Conservation (phyloP, 257 asterid genomes). For the Fraxinus anomala region DNA sequence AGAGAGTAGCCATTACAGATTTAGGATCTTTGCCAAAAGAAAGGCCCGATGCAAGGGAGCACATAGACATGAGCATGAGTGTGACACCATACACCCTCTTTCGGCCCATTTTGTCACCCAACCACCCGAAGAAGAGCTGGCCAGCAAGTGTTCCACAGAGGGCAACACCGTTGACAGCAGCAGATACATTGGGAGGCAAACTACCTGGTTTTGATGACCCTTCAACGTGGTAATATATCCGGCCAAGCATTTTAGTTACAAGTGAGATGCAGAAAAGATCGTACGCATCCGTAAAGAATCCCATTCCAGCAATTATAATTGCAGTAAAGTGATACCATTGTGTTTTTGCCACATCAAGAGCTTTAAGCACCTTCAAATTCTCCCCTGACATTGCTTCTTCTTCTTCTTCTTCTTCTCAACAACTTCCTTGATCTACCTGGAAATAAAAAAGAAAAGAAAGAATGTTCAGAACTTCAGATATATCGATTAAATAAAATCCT, state of each 20-base stretch:
- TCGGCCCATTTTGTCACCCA: conserved; percentile 35
- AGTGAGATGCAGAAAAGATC: conserved; percentile 38
- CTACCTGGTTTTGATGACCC: conserved; percentile 34
- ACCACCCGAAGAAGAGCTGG: conserved; percentile 42
- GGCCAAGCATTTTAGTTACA: conserved; percentile 36
- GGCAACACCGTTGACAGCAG: conserved; percentile 38
- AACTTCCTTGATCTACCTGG: no score
- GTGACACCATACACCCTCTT: conserved; percentile 35
- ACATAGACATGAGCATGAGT: conserved; percentile 29
- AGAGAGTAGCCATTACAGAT: conserved; percentile 33
- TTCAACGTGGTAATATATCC: conserved; percentile 30
- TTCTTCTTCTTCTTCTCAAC: neutral
- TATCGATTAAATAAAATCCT: no score
- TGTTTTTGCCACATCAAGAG: conserved; percentile 31
- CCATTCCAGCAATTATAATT: conserved; percentile 34
- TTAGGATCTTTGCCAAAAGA: conserved; percentile 31
- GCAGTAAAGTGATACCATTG: conserved; percentile 34
- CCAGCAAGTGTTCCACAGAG: conserved; percentile 37
- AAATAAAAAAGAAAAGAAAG: no score
- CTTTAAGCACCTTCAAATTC: conserved; percentile 27
- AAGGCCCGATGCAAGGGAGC: conserved; percentile 41
- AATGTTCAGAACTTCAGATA: no score
- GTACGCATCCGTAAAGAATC: conserved; percentile 38
- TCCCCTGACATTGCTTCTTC: conserved; percentile 33
- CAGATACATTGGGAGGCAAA: conserved; percentile 36